Evolutionary conservation across 805 yeast genomes (phyloP), one percentile per base, ranked within the genome.

Genomic region (Danielia reshetovae): DNA sequence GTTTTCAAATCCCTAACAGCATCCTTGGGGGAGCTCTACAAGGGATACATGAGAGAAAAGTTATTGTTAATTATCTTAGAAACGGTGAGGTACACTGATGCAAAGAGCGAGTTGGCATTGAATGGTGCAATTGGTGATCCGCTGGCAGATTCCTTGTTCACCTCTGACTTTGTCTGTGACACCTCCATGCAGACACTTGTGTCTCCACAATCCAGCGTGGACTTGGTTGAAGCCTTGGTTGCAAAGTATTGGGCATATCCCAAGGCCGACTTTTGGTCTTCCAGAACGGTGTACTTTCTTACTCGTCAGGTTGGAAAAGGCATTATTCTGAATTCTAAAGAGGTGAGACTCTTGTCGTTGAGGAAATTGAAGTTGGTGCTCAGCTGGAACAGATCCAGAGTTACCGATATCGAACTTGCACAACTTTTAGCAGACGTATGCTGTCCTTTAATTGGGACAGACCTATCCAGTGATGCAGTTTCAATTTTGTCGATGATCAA

Each of bases 31-130:
- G 42, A 45, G 1, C 22, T 29, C 4, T 59, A 48, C 33, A 54
- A 50, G 25, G 24, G 27, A 3, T 59, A 57, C 11, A 36, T 61
- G 26, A 35, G 38, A 19, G 48, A 49, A 10, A 57, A 54, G 25
- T 40, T 64, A 4, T 41, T 53, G 1, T 38, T 72, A 9, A 60
- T 67, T 4, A 49, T 69, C 1, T 46, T 50, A 23, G 67, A 68
- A 24, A 45, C 71, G 14, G 30, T 77, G 4, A 49, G 52, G 15
- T 45, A 62, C 15, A 60, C 69, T 11, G 77, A 76, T 39, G 52
- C 67, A 13, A 54, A 65, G 0, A 49, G 54, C 7, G 69, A 62
- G 21, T 12, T 27, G 0, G 40, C 33, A 1, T 25, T 43, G 11
- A 32, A 14, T 7, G 33, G 32, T 3, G 46, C 41, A 1, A 3